phyloP scores from a whole-genome alignment of 805 yeast genomes.

The Schwanniomyces vanrijiae region DNA sequence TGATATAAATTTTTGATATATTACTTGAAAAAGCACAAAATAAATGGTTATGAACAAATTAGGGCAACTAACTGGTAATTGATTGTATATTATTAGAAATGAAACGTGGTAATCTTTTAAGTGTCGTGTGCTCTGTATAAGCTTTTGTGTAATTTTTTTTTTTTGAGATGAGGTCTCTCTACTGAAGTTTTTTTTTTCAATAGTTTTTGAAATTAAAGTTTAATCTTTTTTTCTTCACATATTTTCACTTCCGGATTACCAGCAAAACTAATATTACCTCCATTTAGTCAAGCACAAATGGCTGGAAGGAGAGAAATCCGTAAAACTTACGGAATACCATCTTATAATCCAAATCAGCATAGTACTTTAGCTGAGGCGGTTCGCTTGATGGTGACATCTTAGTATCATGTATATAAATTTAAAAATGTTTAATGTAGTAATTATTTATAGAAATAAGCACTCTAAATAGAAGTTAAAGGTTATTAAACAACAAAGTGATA shows the following conservation, averaged over 20 bases:
- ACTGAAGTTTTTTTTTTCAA: background rate
- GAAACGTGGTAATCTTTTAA: background rate
- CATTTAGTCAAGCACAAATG: constrained; percentile 48
- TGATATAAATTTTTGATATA: background rate
- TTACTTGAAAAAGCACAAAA: background rate
- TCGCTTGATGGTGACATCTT: constrained; percentile 46
- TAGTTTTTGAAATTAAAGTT: constrained; percentile 4
- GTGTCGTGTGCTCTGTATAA: background rate
- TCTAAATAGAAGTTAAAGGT: too few species aligned
- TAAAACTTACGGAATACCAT: constrained; percentile 16
- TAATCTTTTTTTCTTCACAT: constrained; percentile 23
- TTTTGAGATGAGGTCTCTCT: background rate
- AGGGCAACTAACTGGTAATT: background rate
- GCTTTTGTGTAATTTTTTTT: background rate
- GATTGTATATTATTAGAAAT: background rate
- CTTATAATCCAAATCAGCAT: constrained; percentile 33
- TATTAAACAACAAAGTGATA: too few species aligned
- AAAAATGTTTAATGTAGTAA: too few species aligned
- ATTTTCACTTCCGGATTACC: constrained; percentile 45
- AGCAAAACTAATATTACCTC: constrained; percentile 41
- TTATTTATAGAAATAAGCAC: too few species aligned
- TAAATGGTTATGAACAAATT: background rate
- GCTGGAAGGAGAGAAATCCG: constrained; percentile 43
- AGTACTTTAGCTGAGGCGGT: constrained; percentile 22
- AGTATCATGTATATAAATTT: background rate